Conservation (phyloP, 768 basidiomycete genomes). For the Nidularia pulvinata region DNA sequence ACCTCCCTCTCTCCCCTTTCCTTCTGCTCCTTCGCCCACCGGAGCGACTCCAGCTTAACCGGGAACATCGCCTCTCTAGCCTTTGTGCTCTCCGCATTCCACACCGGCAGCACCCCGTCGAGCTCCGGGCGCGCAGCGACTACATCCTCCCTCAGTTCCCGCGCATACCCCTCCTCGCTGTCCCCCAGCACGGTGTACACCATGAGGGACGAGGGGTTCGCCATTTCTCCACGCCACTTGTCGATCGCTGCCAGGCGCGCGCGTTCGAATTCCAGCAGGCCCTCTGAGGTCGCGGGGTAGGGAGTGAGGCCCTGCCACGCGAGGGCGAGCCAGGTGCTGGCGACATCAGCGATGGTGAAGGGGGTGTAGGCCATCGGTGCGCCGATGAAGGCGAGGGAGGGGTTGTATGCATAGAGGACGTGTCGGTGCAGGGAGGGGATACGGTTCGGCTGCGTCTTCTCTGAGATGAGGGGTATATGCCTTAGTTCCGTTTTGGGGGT, state of each 20-base stretch:
- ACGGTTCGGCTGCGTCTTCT: conserved; percentile 25
- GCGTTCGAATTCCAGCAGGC: conserved; percentile 32
- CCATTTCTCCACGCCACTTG: conserved; percentile 10
- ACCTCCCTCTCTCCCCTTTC: too few relatives aligned
- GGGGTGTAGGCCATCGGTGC: conserved; percentile 41
- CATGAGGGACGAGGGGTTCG: conserved; percentile 27
- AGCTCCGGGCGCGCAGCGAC: conserved; percentile 23
- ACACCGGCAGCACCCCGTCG: conserved; percentile 25
- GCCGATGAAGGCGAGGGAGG: conserved; percentile 46
- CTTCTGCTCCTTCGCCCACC: conserved; percentile 9
- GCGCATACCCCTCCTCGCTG: conserved; percentile 32
- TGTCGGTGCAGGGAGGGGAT: conserved; percentile 43
- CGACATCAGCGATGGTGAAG: conserved; percentile 45
- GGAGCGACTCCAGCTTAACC: conserved; percentile 30
- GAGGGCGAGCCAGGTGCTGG: conserved; percentile 47
- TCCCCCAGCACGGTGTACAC: conserved; percentile 32
- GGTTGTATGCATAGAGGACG: conserved; percentile 43
- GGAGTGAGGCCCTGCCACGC: conserved; percentile 29
- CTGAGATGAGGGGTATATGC: conserved; percentile 23
- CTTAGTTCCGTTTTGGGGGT: not conserved
- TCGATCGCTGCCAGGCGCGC: conserved; percentile 26
- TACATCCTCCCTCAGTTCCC: conserved; percentile 29
- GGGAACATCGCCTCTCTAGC: conserved; percentile 32
- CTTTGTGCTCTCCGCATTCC: conserved; percentile 28
- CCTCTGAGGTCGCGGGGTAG: conserved; percentile 29